Evolutionary conservation across 768 basidiomycete species (phyloP).

Genomic region (Boletus eberwhitei): DNA sequence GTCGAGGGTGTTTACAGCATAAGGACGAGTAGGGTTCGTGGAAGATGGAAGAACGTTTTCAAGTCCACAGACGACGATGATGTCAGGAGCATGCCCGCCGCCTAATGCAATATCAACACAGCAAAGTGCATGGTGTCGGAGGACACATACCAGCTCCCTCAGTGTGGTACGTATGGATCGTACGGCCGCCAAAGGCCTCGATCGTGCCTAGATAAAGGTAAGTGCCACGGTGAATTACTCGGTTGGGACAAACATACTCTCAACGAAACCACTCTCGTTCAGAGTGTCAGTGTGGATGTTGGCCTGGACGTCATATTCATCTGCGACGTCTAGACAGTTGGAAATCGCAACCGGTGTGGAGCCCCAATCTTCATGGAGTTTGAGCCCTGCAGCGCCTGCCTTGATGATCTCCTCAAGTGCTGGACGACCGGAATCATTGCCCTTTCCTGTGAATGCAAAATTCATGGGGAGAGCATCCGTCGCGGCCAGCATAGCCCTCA

Average conservation of each 20-base stretch:
- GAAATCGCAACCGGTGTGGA: conserved; percentile 79
- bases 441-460: conserved; percentile 94
- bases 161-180: conserved; percentile 96
- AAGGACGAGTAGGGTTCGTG: conserved; percentile 96
- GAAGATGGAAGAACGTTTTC: conserved; percentile 92
- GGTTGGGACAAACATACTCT: conserved; percentile 52
- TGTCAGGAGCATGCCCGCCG: conserved; percentile 96
- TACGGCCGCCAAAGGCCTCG: conserved; percentile 81
- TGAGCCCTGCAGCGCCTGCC: conserved; percentile 86
- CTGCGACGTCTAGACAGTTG: conserved; percentile 74
- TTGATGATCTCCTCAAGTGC: conserved; percentile 78
- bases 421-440: conserved; percentile 77
- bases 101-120: conserved; percentile 38
- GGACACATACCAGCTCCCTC: conserved; percentile 79
- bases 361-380: conserved; percentile 98
- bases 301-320: conserved; percentile 93
- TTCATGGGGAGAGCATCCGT: conserved; percentile 90
- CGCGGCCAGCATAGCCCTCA: conserved; percentile 87
- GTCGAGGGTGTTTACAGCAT: conserved; percentile 85
- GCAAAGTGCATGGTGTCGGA: not conserved
- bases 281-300: conserved; percentile 95
- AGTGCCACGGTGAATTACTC: not conserved
- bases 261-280: conserved; percentile 96
- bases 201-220: conserved; percentile 62
- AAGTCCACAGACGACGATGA: conserved; percentile 92